phyloP scores from a whole-genome alignment of 1,284 basidiomycete genomes.

The Irpex sp. region DNA sequence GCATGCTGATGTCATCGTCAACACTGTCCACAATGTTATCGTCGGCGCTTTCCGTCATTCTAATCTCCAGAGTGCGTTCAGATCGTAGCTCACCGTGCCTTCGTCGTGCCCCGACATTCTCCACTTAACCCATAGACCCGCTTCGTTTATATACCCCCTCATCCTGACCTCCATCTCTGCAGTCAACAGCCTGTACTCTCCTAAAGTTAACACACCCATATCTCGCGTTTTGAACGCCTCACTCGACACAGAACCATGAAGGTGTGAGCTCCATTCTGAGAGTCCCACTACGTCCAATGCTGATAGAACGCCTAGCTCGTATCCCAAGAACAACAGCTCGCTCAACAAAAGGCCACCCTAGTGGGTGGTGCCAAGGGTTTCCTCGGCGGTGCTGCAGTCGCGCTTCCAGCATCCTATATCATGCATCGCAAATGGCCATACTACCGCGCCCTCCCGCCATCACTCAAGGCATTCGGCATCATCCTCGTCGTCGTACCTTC shows the following conservation, averaged over 20 bases:
- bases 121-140: not conserved
- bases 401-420: slow-evolving; percentile 53
- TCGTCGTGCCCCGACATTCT: not conserved
- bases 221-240: not conserved
- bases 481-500: slow-evolving; percentile 64
- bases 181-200: too few species aligned
- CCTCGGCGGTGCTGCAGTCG: slow-evolving; percentile 43
- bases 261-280: slow-evolving; percentile 2
- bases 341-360: slow-evolving; percentile 48
- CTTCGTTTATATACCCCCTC: not conserved
- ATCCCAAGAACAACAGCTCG: slow-evolving; percentile 41
- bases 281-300: slow-evolving; percentile 1
- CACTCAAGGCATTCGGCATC: slow-evolving; percentile 72
- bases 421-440: slow-evolving; percentile 51
- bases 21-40: not conserved
- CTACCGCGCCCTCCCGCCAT: slow-evolving; percentile 67
- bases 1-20: not conserved
- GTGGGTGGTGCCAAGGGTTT: slow-evolving; percentile 64
- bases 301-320: slow-evolving; percentile 28
- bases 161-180: too few species aligned
- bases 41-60: not conserved
- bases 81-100: too few species aligned
- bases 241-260: slow-evolving; percentile 4
- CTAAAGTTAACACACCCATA: too few species aligned
- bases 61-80: not conserved